These are phyloP conservation scores for Musa itinerans DNA, from an alignment of 176 grass and related monocot genomes.

Conservation along the genomic window DNA sequence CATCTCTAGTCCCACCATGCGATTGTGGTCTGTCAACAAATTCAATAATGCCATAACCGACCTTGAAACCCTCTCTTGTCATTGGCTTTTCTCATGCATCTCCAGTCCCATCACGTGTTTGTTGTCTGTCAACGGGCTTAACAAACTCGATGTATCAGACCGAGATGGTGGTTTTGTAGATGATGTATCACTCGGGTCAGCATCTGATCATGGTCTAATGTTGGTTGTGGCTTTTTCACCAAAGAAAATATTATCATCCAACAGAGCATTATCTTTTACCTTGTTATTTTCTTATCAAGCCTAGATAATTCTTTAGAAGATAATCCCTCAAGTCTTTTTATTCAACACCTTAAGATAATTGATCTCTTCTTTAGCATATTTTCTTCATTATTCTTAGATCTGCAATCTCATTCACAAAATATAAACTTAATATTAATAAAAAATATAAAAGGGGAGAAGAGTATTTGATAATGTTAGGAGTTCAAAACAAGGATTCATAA, in stretches of 20 bases:
- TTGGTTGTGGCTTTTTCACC: slow-evolving; percentile 18
- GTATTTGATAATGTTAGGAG: too few relatives aligned
- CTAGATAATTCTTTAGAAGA: slow-evolving; percentile 24
- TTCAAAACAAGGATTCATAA: too few relatives aligned
- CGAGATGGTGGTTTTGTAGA: slow-evolving; percentile 2
- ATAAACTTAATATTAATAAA: background rate
- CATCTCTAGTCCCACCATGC: slow-evolving; percentile 43
- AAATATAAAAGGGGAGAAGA: background rate
- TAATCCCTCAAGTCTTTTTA: slow-evolving; percentile 19
- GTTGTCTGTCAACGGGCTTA: slow-evolving; percentile 33
- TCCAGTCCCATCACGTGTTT: slow-evolving; percentile 39
- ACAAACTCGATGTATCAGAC: slow-evolving; percentile 4
- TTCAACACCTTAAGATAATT: slow-evolving; percentile 24
- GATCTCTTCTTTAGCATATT: slow-evolving; percentile 32
- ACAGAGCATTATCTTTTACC: slow-evolving; percentile 26
- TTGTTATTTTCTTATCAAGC: slow-evolving; percentile 19
- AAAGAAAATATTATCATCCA: slow-evolving; percentile 37
- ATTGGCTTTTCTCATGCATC: slow-evolving; percentile 36
- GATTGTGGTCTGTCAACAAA: slow-evolving; percentile 47
- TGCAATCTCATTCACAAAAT: background rate
- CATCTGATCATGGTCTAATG: slow-evolving; percentile 28
- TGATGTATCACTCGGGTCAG: slow-evolving; percentile 18
- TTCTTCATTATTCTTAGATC: slow-evolving; percentile 31
- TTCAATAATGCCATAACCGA: too few relatives aligned
- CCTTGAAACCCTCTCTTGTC: background rate